These are phyloP conservation scores for Didymella glomerata DNA, from an alignment of 2,329 filamentous ascomycete genomes.

Conservation along the genomic window DNA sequence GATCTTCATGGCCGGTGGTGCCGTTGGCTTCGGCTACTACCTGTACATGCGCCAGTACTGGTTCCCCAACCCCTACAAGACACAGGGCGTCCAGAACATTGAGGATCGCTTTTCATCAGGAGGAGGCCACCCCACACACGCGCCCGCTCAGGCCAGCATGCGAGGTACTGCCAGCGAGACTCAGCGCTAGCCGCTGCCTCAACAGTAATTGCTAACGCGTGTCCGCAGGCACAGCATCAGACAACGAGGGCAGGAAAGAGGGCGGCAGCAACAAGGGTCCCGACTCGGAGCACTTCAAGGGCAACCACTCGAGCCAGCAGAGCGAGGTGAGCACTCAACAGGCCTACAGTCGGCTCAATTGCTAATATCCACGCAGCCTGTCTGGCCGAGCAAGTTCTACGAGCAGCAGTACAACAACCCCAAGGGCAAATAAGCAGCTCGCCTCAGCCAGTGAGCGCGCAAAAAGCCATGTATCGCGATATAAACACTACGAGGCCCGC, in stretches of 20 bases:
- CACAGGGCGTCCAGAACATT: conserved; percentile 45
- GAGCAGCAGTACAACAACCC: conserved; percentile 44
- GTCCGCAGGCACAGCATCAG: conserved; percentile 29
- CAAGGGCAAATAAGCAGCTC: conserved; percentile 44
- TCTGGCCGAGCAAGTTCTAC: conserved; percentile 45
- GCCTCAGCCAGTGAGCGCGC: not conserved
- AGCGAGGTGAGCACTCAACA: conserved; percentile 28
- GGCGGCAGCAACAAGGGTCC: conserved; percentile 37
- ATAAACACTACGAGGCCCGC: not conserved
- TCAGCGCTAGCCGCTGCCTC: not conserved
- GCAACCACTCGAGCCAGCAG: conserved; percentile 40
- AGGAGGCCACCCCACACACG: conserved; percentile 44
- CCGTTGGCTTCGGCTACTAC: conserved; percentile 49
- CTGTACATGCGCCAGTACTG: conserved; percentile 50
- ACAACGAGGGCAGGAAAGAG: conserved; percentile 37
- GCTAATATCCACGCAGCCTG: conserved; percentile 26
- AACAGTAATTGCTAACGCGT: conserved; percentile 5
- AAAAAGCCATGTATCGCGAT: not conserved
- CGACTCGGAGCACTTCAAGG: conserved; percentile 40
- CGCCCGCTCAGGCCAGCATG: conserved; percentile 40
- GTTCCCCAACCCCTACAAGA: conserved; percentile 52
- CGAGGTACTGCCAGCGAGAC: conserved; percentile 34
- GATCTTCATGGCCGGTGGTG: conserved; percentile 50
- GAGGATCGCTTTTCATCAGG: conserved; percentile 46
- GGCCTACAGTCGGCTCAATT: not conserved